These are phyloP conservation scores for Gossypium arboreum DNA, from an alignment of 345 rosid genomes.

Conservation along the genomic window DNA sequence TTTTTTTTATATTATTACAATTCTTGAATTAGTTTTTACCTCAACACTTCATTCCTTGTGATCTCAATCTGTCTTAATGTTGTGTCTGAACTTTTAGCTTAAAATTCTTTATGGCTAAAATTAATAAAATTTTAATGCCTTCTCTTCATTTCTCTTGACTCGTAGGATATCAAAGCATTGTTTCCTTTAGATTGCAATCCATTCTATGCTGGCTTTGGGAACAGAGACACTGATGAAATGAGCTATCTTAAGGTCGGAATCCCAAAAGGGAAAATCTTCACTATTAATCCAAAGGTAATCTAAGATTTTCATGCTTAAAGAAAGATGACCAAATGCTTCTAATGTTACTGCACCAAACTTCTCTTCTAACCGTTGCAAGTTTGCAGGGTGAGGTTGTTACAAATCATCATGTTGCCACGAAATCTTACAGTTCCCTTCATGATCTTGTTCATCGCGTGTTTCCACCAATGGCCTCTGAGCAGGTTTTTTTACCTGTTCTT, in stretches of 20 bases:
- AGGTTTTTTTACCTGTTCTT: slow-evolving; percentile 38
- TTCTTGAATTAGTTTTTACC: not conserved
- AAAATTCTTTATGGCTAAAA: not conserved
- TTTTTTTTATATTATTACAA: not conserved
- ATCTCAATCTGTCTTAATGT: not conserved
- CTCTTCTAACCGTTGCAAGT: slow-evolving; percentile 20
- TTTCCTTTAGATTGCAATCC: slow-evolving; percentile 90
- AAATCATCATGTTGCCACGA: slow-evolving; percentile 70
- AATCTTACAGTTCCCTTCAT: slow-evolving; percentile 75
- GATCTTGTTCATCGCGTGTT: slow-evolving; percentile 87
- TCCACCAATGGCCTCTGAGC: slow-evolving; percentile 60
- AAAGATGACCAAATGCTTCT: slow-evolving; percentile 3
- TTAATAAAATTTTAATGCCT: not conserved
- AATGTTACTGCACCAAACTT: not conserved
- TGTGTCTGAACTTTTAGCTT: not conserved
- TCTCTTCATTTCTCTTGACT: not conserved
- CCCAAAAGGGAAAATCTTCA: slow-evolving; percentile 91
- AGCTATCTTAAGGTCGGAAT: slow-evolving; percentile 98
- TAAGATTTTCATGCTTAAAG: slow-evolving; percentile 2
- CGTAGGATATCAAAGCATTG: slow-evolving; percentile 78
- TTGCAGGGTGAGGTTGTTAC: slow-evolving; percentile 93
- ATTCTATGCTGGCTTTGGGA: slow-evolving; percentile 98
- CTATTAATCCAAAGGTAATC: slow-evolving; percentile 88
- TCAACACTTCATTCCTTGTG: not conserved
- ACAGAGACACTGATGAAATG: slow-evolving; percentile 92